Percentiles rank a stretch among this genome's conserved stretches.
Conservation (phyloP, 2,329 filamentous ascomycete species). For the Teratosphaeria nubilosa region DNA sequence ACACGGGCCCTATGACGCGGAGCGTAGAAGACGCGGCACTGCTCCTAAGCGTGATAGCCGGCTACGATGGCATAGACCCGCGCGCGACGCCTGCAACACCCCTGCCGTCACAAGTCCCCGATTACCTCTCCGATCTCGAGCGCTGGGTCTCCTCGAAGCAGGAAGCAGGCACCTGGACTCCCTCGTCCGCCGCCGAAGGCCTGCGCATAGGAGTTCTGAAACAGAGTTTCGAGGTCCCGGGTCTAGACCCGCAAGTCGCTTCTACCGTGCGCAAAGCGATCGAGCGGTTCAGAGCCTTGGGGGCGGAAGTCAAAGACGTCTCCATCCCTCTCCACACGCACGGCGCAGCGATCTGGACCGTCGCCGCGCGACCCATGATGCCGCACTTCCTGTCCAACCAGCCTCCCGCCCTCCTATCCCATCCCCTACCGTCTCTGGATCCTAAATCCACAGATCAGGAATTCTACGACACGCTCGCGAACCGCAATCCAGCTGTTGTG, state of each 20-base stretch:
- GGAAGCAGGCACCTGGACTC: slow-evolving; percentile 19
- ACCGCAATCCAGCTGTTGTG: slow-evolving; percentile 36
- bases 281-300: background rate
- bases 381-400: slow-evolving; percentile 20
- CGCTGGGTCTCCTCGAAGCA: slow-evolving; percentile 19
- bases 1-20: slow-evolving; percentile 35
- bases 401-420: slow-evolving; percentile 20
- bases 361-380: slow-evolving; percentile 24
- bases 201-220: slow-evolving; percentile 38
- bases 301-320: background rate
- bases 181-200: slow-evolving; percentile 25
- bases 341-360: slow-evolving; percentile 26
- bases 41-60: slow-evolving; percentile 32
- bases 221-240: slow-evolving; percentile 33
- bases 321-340: background rate
- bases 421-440: slow-evolving; percentile 24
- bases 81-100: slow-evolving; percentile 33
- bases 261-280: background rate
- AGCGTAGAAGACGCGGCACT: slow-evolving; percentile 32
- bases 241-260: slow-evolving; percentile 15
- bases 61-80: slow-evolving; percentile 37
- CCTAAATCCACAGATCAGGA: slow-evolving; percentile 25
- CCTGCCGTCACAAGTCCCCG: slow-evolving; percentile 25
- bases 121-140: slow-evolving; percentile 25
- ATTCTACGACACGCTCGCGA: slow-evolving; percentile 36